phyloP scores from a whole-genome alignment of 2,329 filamentous ascomycete species.

The Stenocarpella maydis region DNA sequence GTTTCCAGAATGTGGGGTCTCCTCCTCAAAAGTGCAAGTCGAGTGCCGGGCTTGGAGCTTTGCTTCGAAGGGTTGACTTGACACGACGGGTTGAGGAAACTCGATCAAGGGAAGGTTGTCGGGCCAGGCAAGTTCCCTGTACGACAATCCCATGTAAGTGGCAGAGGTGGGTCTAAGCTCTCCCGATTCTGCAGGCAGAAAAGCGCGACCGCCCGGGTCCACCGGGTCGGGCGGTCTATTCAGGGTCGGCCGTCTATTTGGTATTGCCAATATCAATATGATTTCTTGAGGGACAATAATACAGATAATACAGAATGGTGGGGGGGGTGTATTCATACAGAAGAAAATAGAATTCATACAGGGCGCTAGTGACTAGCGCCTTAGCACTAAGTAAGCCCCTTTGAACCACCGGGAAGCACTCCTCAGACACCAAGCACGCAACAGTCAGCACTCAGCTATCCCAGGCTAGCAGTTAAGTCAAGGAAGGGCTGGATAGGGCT shows the following conservation, averaged over 20 bases:
- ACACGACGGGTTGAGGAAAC: constrained; percentile 16
- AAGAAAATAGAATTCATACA: too few species aligned
- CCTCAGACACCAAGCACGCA: too few species aligned
- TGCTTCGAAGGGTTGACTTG: constrained; percentile 10
- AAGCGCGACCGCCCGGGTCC: constrained; percentile 32
- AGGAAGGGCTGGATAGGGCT: too few species aligned
- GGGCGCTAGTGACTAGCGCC: too few species aligned
- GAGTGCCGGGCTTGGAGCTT: neutral
- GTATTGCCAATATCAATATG: neutral
- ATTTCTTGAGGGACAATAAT: constrained; percentile 10
- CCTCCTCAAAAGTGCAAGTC: neutral
- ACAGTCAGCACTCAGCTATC: too few species aligned
- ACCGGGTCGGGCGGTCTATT: constrained; percentile 7
- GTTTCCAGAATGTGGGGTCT: neutral
- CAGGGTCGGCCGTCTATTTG: neutral
- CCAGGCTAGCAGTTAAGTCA: too few species aligned
- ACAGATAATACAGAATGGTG: too few species aligned
- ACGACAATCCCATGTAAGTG: constrained; percentile 8
- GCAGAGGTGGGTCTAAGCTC: constrained; percentile 12
- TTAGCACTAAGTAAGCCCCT: too few species aligned
- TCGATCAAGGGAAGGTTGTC: constrained; percentile 20
- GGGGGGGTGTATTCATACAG: too few species aligned
- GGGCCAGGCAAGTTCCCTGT: constrained; percentile 26
- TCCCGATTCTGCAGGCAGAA: constrained; percentile 35
- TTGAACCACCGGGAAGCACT: too few species aligned